These are phyloP conservation scores for Aspergillus bridgeri DNA, from an alignment of 495 filamentous ascomycete species.

Conservation along the genomic window DNA sequence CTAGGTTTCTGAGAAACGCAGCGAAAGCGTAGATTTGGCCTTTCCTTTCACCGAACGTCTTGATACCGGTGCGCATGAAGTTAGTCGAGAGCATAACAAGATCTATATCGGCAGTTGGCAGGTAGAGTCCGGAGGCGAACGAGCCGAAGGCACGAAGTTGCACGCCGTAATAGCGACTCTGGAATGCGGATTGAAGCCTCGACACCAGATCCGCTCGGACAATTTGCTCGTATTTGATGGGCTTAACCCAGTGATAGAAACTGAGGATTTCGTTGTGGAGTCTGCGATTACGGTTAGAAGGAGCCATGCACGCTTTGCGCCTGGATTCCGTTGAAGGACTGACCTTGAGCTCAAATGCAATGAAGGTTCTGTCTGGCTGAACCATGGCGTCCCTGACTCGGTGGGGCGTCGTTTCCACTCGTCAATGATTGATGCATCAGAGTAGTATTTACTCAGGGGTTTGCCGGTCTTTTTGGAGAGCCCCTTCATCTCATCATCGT, in stretches of 20 bases:
- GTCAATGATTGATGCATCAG: slow-evolving; percentile 46
- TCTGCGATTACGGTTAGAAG: slow-evolving; percentile 26
- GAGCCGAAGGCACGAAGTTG: slow-evolving; percentile 79
- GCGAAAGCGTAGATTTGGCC: slow-evolving; percentile 51
- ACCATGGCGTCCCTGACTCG: slow-evolving; percentile 61
- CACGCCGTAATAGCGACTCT: slow-evolving; percentile 47
- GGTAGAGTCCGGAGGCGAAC: slow-evolving; percentile 83
- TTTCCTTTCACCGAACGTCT: slow-evolving; percentile 41
- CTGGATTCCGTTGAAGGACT: slow-evolving; percentile 1
- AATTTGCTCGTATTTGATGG: slow-evolving; percentile 68
- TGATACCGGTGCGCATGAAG: slow-evolving; percentile 46
- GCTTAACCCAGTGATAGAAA: slow-evolving; percentile 80
- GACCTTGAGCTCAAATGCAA: slow-evolving; percentile 35
- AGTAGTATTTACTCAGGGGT: slow-evolving; percentile 37
- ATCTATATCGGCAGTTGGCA: slow-evolving; percentile 92
- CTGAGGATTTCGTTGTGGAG: slow-evolving; percentile 85
- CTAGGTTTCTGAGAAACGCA: slow-evolving; percentile 42
- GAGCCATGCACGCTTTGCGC: neutral
- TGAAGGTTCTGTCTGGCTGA: slow-evolving; percentile 25
- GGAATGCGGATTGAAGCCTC: slow-evolving; percentile 54
- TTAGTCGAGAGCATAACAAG: slow-evolving; percentile 72
- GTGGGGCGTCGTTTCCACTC: slow-evolving; percentile 53
- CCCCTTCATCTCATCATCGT: slow-evolving; percentile 62
- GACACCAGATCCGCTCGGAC: slow-evolving; percentile 70
- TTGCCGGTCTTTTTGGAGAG: slow-evolving; percentile 42